Evolutionary conservation across 2,329 filamentous ascomycete species (phyloP).

Genomic region (Clathrospora elynae): DNA sequence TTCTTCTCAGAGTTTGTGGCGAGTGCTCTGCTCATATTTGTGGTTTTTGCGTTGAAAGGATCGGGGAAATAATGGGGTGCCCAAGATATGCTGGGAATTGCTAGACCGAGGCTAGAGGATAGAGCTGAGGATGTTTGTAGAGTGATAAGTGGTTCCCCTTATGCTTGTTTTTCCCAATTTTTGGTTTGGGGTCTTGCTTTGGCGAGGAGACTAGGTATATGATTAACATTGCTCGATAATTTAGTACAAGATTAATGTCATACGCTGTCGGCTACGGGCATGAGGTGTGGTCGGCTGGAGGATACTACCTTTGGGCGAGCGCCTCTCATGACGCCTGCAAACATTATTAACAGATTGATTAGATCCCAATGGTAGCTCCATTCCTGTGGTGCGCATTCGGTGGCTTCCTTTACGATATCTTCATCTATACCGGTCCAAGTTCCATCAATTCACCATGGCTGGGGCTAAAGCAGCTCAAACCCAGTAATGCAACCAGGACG

Average conservation of each 20-base stretch:
- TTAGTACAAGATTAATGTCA: slow-evolving; percentile 69
- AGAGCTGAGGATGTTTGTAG: not conserved
- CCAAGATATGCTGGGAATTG: no score
- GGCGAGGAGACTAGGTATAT: slow-evolving; percentile 79
- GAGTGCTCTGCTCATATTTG: slow-evolving; percentile 70
- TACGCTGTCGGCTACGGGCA: slow-evolving; percentile 71
- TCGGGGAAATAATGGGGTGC: slow-evolving; percentile 49
- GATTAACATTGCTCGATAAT: slow-evolving; percentile 74
- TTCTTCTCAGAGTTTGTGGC: slow-evolving; percentile 76
- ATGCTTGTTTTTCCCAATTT: slow-evolving; percentile 72
- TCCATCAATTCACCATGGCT: slow-evolving; percentile 71
- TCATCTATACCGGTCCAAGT: slow-evolving; percentile 70
- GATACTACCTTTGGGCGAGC: slow-evolving; percentile 74
- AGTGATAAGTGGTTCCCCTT: slow-evolving; percentile 55
- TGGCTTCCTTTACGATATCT: slow-evolving; percentile 40
- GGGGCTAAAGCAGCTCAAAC: slow-evolving; percentile 61
- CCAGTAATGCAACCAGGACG: slow-evolving; percentile 26
- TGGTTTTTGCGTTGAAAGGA: slow-evolving; percentile 73
- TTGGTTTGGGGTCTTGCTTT: slow-evolving; percentile 73
- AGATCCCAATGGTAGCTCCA: slow-evolving; percentile 75
- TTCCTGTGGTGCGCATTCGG: slow-evolving; percentile 60
- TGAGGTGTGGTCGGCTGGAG: slow-evolving; percentile 69
- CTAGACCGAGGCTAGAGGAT: not conserved
- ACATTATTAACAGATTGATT: not conserved
- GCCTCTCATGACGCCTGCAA: not conserved